Base-by-base conservation (phyloP, 768 basidiomycete genomes). In the Porphyrellus cyaneotinctus region DNA sequence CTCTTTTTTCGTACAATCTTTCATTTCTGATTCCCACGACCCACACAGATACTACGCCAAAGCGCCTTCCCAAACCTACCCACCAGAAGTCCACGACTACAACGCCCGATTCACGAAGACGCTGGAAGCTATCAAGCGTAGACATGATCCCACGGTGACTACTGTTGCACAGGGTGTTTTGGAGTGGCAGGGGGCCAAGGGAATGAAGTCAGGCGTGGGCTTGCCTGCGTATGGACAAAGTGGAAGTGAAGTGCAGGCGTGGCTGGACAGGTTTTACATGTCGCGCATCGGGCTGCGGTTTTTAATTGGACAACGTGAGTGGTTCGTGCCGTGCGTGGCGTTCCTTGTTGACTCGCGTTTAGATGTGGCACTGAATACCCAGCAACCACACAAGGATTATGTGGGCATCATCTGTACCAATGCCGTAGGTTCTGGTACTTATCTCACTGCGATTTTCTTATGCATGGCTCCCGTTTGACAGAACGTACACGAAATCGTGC, bases 221-320 rank as follows among this genome's bases (percentile, higher is more conserved):
- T 12, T 62, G 17, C 52, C 56, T 11, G 54, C 37, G 15, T 63
- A 86, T 14, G 79, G 75, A 28, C 78, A 82, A 45, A 91, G 93
- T 45, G 89, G 88, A 14, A 74, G 85, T 33, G 91, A 94, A 60
- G 88, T 99, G 47, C 95, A 97, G 69, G 84, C 86, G 22, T 98
- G 95, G 91, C 73, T 99, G 58, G 97, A 98, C 70, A 79, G 97
- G 36, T 99, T 98, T 72, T 98, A 99, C 69, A 83, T 99, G 83
- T 88, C 84, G 28, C 85, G 97, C 24, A 95, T 94, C 42, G 92
- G 91, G 1, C 97, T 99, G 58, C 89, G 97, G 1, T 97, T 98
- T 65, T 73, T 99, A 56, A 97, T 98, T 48, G 97, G 94, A 28
- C 94, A 97, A 71, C 94, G 93, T 95, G 57, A 66, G 86, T 73